Percentiles rank a stretch among this genome's conserved stretches.
Evolutionary conservation across 2,329 filamentous ascomycete genomes (phyloP).

Genomic region (Fusarium pseudoanthophilum): DNA sequence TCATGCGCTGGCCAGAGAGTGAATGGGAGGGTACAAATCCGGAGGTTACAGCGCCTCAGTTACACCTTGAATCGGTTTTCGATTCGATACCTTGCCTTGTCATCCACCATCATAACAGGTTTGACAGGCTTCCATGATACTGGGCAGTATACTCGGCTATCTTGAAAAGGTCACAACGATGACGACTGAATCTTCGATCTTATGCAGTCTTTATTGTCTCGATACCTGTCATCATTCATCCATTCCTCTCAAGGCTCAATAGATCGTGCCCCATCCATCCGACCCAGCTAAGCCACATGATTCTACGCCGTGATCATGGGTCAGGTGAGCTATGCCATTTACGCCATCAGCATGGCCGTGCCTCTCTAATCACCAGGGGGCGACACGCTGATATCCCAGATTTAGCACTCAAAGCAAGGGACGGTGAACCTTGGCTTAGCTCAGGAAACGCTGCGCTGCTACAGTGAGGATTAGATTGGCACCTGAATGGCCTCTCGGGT

Average conservation of each 20-base stretch:
- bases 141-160: conserved; percentile 2
- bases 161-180: conserved; percentile 2
- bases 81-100: conserved; percentile 11
- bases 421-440: conserved; percentile 30
- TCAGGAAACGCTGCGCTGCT: conserved; percentile 9
- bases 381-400: conserved; percentile 26
- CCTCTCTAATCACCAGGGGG: conserved; percentile 35
- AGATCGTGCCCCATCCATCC: conserved; percentile 24
- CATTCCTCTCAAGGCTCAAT: conserved; percentile 12
- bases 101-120: conserved; percentile 22
- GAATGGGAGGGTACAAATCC: conserved; percentile 25
- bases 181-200: conserved; percentile 24
- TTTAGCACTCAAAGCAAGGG: conserved; percentile 35
- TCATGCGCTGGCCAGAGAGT: conserved; percentile 20
- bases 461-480: conserved; percentile 1
- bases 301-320: conserved; percentile 42
- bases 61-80: not conserved
- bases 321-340: conserved; percentile 47
- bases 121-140: conserved; percentile 4
- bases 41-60: conserved; percentile 7
- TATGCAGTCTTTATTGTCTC: not conserved
- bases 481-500: conserved; percentile 12
- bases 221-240: conserved; percentile 8
- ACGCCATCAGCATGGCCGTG: conserved; percentile 39
- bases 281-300: conserved; percentile 43